These are phyloP conservation scores for Lachancea kluyveri DNA, from an alignment of 805 yeast species.

Conservation along the genomic window DNA sequence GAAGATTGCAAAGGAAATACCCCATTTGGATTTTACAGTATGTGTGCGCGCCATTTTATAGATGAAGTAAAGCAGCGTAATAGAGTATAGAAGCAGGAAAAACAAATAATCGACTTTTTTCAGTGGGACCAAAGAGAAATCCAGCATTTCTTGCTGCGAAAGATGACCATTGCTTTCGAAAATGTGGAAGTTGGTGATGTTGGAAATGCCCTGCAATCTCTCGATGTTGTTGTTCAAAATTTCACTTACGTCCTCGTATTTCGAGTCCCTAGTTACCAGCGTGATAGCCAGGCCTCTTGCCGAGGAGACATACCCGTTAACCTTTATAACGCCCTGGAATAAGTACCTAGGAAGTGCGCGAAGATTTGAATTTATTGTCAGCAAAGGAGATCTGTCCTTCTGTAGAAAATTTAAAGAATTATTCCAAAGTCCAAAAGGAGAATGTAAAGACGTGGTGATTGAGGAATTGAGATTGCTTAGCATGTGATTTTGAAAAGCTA, in stretches of 20 bases:
- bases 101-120: conserved; percentile 2
- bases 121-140: conserved; percentile 3
- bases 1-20: conserved; percentile 12
- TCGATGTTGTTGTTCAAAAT: conserved; percentile 31
- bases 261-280: conserved; percentile 21
- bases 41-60: conserved; percentile 2
- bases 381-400: conserved; percentile 32
- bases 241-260: conserved; percentile 8
- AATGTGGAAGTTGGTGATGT: conserved; percentile 17
- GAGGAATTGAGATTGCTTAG: conserved; percentile 16
- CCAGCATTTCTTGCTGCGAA: conserved; percentile 1
- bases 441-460: conserved; percentile 24
- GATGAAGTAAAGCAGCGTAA: not conserved
- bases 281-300: conserved; percentile 37
- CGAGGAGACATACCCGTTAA: conserved; percentile 38
- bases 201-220: conserved; percentile 14
- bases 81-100: not conserved
- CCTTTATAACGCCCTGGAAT: conserved; percentile 35
- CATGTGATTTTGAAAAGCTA: conserved; percentile 31
- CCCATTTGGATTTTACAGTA: conserved; percentile 12
- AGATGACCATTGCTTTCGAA: conserved; percentile 5
- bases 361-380: conserved; percentile 34
- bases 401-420: conserved; percentile 24
- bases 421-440: conserved; percentile 42
- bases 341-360: conserved; percentile 17